A percentile compares a stretch with the other conserved stretches of the same genome.
Evolutionary conservation across 768 basidiomycete genomes (phyloP).

Genomic region (Sarcodon aspratus): DNA sequence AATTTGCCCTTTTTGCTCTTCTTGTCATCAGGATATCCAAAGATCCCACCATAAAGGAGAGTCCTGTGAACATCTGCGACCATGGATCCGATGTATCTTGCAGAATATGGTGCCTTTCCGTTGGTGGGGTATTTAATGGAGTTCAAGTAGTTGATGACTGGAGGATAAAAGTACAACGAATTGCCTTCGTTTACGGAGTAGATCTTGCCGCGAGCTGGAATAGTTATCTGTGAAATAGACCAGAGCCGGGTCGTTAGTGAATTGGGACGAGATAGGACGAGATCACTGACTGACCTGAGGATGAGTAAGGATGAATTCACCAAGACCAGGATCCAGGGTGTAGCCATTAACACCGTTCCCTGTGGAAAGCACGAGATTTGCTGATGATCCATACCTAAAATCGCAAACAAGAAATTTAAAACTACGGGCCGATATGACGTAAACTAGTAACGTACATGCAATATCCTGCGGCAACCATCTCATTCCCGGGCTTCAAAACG

Average conservation of each 20-base stretch:
- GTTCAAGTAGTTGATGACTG: slow-evolving; percentile 71
- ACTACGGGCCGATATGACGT: slow-evolving; percentile 1
- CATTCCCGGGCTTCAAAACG: slow-evolving; percentile 85
- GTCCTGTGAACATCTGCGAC: slow-evolving; percentile 98
- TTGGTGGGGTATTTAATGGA: slow-evolving; percentile 83
- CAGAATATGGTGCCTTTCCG: slow-evolving; percentile 78
- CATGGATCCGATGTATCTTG: slow-evolving; percentile 97
- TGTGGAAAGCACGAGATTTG: slow-evolving; percentile 91
- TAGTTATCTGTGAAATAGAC: slow-evolving; percentile 54
- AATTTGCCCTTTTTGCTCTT: slow-evolving; percentile 96
- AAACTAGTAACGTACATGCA: slow-evolving; percentile 56
- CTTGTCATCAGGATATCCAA: slow-evolving; percentile 96
- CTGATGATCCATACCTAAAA: slow-evolving; percentile 84
- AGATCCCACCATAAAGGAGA: slow-evolving; percentile 94
- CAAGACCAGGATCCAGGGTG: slow-evolving; percentile 89
- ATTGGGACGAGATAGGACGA: neutral
- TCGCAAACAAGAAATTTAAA: neutral
- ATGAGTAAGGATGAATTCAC: slow-evolving; percentile 98
- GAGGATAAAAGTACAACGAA: slow-evolving; percentile 84
- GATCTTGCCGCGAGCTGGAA: slow-evolving; percentile 92
- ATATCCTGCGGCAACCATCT: slow-evolving; percentile 98
- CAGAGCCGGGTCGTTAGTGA: slow-evolving; percentile 3
- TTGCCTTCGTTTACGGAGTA: slow-evolving; percentile 99
- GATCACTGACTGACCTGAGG: slow-evolving; percentile 53
- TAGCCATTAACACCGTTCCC: slow-evolving; percentile 97